Evolutionary conservation across 2,329 filamentous ascomycete species (phyloP).

Genomic region (Xylariaceae sp.): DNA sequence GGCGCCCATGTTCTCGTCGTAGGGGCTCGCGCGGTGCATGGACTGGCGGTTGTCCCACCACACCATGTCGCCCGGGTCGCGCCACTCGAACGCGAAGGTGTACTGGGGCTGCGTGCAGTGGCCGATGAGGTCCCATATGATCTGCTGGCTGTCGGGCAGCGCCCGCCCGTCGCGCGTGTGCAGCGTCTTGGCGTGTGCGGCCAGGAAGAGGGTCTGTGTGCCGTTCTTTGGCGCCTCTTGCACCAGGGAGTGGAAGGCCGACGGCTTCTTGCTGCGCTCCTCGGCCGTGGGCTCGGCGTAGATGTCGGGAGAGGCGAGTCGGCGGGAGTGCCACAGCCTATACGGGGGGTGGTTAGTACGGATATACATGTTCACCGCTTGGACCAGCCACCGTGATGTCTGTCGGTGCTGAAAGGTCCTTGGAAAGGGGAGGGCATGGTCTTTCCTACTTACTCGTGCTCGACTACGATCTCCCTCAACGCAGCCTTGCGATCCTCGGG

Average conservation of each 20-base stretch:
- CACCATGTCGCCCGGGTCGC: conserved; percentile 18
- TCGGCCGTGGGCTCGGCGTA: conserved; percentile 7
- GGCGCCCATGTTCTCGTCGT: conserved; percentile 16
- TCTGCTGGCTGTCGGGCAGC: conserved; percentile 17
- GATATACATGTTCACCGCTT: too few relatives aligned
- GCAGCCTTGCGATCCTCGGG: conserved; percentile 15
- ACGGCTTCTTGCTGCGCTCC: conserved; percentile 14
- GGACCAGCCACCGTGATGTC: too few relatives aligned
- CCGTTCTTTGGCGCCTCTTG: conserved; percentile 18
- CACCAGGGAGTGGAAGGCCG: conserved; percentile 11
- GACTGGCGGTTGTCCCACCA: conserved; percentile 25
- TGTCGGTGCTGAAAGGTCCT: too few relatives aligned
- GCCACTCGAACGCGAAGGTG: conserved; percentile 20
- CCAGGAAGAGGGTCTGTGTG: conserved; percentile 17
- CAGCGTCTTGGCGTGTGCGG: conserved; percentile 19
- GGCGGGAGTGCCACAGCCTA: conserved; percentile 15
- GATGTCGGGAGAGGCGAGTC: conserved; percentile 4
- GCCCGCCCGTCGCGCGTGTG: conserved; percentile 5
- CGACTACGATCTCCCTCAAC: conserved; percentile 16
- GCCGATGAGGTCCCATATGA: conserved; percentile 20
- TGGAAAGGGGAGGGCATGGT: too few relatives aligned
- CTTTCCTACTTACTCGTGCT: conserved; percentile 11
- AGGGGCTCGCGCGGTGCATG: conserved; percentile 22
- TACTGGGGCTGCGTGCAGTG: conserved; percentile 21
- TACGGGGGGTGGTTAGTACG: neutral